Evolutionary conservation across 2,329 filamentous ascomycete genomes (phyloP).

Genomic region (Pseudocercospora cruenta): DNA sequence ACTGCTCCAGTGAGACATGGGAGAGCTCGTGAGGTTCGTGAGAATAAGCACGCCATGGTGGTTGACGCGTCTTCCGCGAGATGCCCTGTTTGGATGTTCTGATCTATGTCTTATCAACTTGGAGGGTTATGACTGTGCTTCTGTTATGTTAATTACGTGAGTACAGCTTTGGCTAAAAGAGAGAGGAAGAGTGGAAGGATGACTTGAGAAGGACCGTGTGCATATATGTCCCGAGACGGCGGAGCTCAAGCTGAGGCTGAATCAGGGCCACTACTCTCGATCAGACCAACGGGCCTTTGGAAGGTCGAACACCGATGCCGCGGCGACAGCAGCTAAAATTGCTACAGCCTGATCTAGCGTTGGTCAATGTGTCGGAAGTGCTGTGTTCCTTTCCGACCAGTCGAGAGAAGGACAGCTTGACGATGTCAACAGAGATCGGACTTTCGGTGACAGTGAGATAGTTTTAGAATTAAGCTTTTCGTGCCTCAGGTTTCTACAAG

Average conservation of each 20-base stretch:
- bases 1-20: constrained; percentile 25
- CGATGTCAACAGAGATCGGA: not conserved
- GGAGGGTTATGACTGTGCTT: not conserved
- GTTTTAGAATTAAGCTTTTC: not conserved
- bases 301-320: not conserved
- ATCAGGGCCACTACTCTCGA: too few relatives aligned
- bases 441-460: not conserved
- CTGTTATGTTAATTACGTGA: not conserved
- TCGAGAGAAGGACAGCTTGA: too few relatives aligned
- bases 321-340: not conserved
- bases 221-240: too few relatives aligned
- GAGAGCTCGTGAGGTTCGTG: constrained; percentile 21
- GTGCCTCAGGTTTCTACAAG: not conserved
- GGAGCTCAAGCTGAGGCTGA: not conserved
- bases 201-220: too few relatives aligned
- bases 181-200: too few relatives aligned
- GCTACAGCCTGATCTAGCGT: not conserved
- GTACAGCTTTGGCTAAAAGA: too few relatives aligned
- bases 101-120: not conserved
- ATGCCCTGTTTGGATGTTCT: not conserved
- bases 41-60: constrained; percentile 25
- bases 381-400: not conserved
- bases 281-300: not conserved
- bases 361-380: not conserved
- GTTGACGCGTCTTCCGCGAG: not conserved